Base-by-base conservation (phyloP, 352 stramenopile species). In the Phytopythium mirpurense region DNA sequence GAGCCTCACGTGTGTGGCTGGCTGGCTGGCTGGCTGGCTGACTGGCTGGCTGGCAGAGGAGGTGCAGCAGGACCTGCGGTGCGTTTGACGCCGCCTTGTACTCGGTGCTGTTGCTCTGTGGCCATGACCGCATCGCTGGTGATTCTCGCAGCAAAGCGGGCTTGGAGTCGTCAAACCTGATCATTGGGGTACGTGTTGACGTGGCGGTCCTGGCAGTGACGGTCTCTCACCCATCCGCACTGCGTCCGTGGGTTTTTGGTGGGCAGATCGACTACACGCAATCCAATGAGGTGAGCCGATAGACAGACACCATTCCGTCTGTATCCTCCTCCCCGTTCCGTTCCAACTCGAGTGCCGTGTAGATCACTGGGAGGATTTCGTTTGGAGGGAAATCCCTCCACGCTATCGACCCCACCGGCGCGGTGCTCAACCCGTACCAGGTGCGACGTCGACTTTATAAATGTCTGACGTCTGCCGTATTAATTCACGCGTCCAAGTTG, bases 331-430 rank as follows among this genome's bases (percentile, higher is more conserved):
- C n/a, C n/a, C n/a, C n/a, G n/a, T 19, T 35, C 19, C 18, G 12
- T 0, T 42, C 19, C 19, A 38, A 61, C 27, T 47, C 3, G 46
- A 26, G 31, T 3, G 15, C 8, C 11, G 24, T 45, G 27, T 40
- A 92, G 77, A 83, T 64, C 65, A 90, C 71, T 14, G 84, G 84
- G 38, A 58, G 78, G 24, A 52, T 71, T n/a, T 81, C 68, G 26
- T 93, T 93, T 43, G 60, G 48, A 32, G 80, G 78, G 24, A 72
- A 72, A 21, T 66, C 62, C 24, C 48, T 93, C 35, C 83, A 93
- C 59, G 59, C 74, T 6, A 69, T 90, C 34, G 75, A 84, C 26
- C 65, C 75, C 7, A 71, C 51, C 2, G 63, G 72, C 8, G 23
- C 70, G 3, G 55, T 63, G 11, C 32, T 77, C 21, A 90, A 88